Conservation (phyloP, 2,329 filamentous ascomycete species). For the Claviceps sp. region DNA sequence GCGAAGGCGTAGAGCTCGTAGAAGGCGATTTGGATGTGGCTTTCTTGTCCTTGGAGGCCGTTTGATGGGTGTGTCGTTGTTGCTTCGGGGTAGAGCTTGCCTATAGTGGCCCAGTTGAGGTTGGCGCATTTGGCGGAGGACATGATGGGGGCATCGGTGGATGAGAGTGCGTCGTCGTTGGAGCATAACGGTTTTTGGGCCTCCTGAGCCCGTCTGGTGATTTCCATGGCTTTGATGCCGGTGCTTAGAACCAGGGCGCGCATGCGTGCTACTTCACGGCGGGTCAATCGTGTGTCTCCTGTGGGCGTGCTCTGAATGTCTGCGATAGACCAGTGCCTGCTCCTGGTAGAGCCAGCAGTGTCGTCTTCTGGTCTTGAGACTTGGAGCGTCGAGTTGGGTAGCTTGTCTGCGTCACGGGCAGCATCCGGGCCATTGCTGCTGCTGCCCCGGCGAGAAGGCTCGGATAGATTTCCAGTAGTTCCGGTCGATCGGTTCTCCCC, state of each 20-base stretch:
- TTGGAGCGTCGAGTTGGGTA: constrained; percentile 20
- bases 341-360: constrained; percentile 10
- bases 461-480: background rate
- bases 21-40: constrained; percentile 19
- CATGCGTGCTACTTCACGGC: constrained; percentile 68
- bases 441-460: background rate
- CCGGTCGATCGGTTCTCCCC: constrained; percentile 11
- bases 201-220: constrained; percentile 50
- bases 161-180: constrained; percentile 8
- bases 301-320: constrained; percentile 23
- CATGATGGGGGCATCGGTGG: constrained; percentile 9
- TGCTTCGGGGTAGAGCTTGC: constrained; percentile 24
- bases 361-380: constrained; percentile 13
- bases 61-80: constrained; percentile 14
- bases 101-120: constrained; percentile 29
- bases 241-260: constrained; percentile 65
- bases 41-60: constrained; percentile 9
- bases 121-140: constrained; percentile 9
- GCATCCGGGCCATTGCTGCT: constrained; percentile 12
- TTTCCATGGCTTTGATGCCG: constrained; percentile 80
- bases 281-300: constrained; percentile 32
- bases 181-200: constrained; percentile 22
- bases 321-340: constrained; percentile 39
- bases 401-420: constrained; percentile 20
- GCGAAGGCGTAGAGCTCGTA: constrained; percentile 37